Evolutionary conservation across 495 filamentous ascomycete species (phyloP).

Genomic region (Penicillium salamii): DNA sequence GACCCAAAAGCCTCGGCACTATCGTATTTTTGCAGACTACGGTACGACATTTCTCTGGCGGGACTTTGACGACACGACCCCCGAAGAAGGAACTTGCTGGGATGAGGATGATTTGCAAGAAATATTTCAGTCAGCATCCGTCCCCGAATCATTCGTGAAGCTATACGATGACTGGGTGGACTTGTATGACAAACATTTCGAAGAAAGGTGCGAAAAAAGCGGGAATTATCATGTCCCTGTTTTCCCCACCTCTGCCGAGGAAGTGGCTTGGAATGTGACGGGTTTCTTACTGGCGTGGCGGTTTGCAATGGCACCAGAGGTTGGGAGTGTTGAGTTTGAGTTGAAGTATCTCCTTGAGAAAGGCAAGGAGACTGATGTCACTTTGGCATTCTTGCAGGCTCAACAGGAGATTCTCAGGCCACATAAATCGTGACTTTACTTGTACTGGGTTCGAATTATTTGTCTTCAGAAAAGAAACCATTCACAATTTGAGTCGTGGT

Average conservation of each 20-base stretch:
- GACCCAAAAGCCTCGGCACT: conserved; percentile 4
- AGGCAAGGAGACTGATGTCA: too few relatives aligned
- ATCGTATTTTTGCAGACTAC: conserved; percentile 21
- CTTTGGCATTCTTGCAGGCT: too few relatives aligned
- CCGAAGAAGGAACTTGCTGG: too few relatives aligned
- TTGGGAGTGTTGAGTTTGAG: too few relatives aligned
- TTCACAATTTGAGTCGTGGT: not conserved
- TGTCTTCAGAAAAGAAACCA: too few relatives aligned
- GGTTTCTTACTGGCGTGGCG: conserved; percentile 25
- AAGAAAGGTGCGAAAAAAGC: conserved; percentile 9
- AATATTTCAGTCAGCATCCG: conserved; percentile 7
- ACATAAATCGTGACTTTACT: too few relatives aligned
- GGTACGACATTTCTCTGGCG: conserved; percentile 21
- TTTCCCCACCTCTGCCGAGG: conserved; percentile 11
- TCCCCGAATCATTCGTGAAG: conserved; percentile 11
- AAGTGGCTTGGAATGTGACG: conserved; percentile 23
- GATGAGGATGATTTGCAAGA: too few relatives aligned
- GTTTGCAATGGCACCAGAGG: conserved; percentile 15
- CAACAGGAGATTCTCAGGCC: too few relatives aligned
- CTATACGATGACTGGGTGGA: conserved; percentile 20
- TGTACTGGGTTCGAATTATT: too few relatives aligned
- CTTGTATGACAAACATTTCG: conserved; percentile 13
- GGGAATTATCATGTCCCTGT: conserved; percentile 1
- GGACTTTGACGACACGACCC: conserved; percentile 6
- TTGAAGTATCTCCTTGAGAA: too few relatives aligned